Base-by-base conservation (phyloP, 768 basidiomycete genomes). In the Nidularia pulvinata region DNA sequence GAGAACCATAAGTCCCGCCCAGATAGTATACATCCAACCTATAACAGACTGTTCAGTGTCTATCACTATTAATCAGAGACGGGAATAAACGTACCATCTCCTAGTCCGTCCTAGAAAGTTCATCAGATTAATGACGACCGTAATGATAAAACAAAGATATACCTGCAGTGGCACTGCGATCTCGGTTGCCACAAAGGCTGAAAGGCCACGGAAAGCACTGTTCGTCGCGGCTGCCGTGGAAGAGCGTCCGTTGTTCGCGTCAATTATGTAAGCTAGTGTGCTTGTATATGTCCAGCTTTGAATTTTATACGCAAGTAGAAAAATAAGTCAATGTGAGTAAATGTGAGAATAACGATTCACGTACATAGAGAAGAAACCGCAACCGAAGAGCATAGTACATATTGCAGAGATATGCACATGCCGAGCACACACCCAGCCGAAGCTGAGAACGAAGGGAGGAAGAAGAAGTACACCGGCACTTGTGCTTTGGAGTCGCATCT, bases 231-330 rank as follows among this genome's bases (percentile, higher is more conserved):
- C 81, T 1, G 89, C 91, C 2, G 83, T 83, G 4, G 88, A 84
- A 2, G 90, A 90, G 32, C 89, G 81, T 7, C 93, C 94, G 5
- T 77, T 74, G 64, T 95, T 97, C 4, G 91, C 84, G 60, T 97
- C 93, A 13, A 95, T 91, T 34, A 95, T 76, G 60, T 94, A 95
- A 0, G 93, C 88, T 33, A 95, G 69, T 0, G 89, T 87, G 48
- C 84, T 83, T 13, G 84, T 70, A 63, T 89, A 88, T 47, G 86
- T 42, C 39, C 39, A 42, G 11, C 39, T 42, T 42, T 16, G 5
- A 16, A 42, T 11, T 42, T 25, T 25, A 25, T 25, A 25, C 25
- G 25, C 25, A 4, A 25, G 25, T 25, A 4, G 39, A 11, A 11
- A 42, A 11, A 42, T 42, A 4, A 42, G 39, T 4, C 4, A 3